Base-by-base conservation (phyloP, 495 filamentous ascomycete genomes). In the Patellaria atrata region DNA sequence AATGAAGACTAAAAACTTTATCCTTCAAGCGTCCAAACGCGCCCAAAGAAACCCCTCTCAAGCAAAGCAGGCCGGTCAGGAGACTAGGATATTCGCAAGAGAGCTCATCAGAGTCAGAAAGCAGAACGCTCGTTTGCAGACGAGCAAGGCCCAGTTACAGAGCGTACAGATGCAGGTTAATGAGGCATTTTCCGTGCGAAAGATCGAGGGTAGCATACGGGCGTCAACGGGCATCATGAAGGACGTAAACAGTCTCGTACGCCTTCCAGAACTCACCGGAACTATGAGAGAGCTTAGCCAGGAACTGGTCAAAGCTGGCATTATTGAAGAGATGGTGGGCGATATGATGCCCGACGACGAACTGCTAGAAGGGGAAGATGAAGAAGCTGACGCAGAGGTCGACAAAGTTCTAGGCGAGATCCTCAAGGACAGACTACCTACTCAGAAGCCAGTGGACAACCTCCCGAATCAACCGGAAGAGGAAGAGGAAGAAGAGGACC, bases 141-240 rank as follows among this genome's bases (percentile, higher is more conserved):
- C 91, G 1, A 77, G 72, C 41, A 86, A 86, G 50, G 91, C 89
- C 4, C 89, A 94, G 60, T 70, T 97, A 12, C 76, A 80, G 58
- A 84, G 77, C 53, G 91, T 97, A 36, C 76, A 85, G 47, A 94
- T 94, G 91, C 91, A 96, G 58, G 91, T 97, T 43, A 83, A 81
- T 50, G 87, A 96, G 59, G 87, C 91, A 2, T 97, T 96, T 52
- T 81, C 82, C 4, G 76, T 94, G 50, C 75, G 86, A 43, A 93
- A 92, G 65, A 94, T 96, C 45, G 87, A 94, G 64, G 91, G 91
- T 26, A 83, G 74, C 53, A 82, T 97, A 44, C 66, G 74, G 35
- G 81, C 79, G 30, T 78, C 71, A 38, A 87, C 87, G 9, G 79
- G 80, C 12, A 85, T 97, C 43, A 94, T 97, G 89, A 84, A 83